Conservation (phyloP, 2,329 filamentous ascomycete genomes). For the Ilyonectria sp. region DNA sequence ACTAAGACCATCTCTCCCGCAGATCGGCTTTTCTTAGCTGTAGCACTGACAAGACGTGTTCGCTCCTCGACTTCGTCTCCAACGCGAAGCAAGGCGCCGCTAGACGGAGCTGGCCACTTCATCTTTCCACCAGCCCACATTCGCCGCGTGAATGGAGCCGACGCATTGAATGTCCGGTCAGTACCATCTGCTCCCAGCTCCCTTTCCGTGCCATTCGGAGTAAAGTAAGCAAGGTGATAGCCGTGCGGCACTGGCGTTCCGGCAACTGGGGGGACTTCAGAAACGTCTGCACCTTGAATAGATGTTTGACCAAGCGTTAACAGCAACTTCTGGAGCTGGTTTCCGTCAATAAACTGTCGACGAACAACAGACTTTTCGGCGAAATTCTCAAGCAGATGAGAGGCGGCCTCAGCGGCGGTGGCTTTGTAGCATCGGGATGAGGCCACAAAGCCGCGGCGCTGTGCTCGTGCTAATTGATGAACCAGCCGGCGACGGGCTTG, state of each 20-base stretch:
- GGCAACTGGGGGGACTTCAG: conserved; percentile 53
- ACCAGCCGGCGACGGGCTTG: conserved; percentile 23
- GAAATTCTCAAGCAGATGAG: conserved; percentile 52
- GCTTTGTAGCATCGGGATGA: conserved; percentile 27
- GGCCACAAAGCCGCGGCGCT: conserved; percentile 31
- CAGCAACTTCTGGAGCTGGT: conserved; percentile 74
- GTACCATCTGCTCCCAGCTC: conserved; percentile 73
- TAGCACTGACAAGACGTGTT: conserved; percentile 68
- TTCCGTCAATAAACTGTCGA: conserved; percentile 70
- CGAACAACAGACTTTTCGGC: conserved; percentile 46
- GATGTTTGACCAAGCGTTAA: conserved; percentile 68
- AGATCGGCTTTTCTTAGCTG: conserved; percentile 67
- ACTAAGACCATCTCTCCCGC: conserved; percentile 76
- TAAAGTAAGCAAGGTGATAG: conserved; percentile 77
- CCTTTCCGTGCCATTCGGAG: conserved; percentile 67
- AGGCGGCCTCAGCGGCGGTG: conserved; percentile 50
- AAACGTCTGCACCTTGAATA: conserved; percentile 58
- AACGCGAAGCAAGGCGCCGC: conserved; percentile 58
- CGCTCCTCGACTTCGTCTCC: conserved; percentile 71
- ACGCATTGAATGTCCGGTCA: conserved; percentile 72
- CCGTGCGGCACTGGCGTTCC: conserved; percentile 70
- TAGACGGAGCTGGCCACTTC: conserved; percentile 57
- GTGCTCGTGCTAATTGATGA: conserved; percentile 26
- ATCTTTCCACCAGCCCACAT: conserved; percentile 80
- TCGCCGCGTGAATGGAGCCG: conserved; percentile 71